A percentile compares a stretch with the other conserved stretches of the same genome.
phyloP scores from a whole-genome alignment of 768 basidiomycete genomes.

The Boletus reticulatus region DNA sequence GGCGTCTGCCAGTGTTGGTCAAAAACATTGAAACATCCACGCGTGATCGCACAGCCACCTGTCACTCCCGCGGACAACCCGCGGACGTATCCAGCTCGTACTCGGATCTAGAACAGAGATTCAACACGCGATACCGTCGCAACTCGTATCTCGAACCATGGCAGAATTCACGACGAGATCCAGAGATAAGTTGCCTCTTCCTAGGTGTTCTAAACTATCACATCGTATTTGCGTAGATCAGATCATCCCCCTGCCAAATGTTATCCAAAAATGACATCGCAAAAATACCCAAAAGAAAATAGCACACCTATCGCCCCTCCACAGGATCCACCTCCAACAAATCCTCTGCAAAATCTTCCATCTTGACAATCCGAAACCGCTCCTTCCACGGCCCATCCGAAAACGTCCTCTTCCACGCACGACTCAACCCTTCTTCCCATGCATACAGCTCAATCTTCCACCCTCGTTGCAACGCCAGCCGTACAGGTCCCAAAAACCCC shows the following conservation, averaged over 20 bases:
- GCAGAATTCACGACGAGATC: too few relatives aligned
- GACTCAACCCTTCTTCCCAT: constrained; percentile 83
- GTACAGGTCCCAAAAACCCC: constrained; percentile 86
- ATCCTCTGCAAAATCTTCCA: constrained; percentile 66
- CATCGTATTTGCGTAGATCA: too few relatives aligned
- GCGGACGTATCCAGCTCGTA: too few relatives aligned
- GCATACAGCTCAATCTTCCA: constrained; percentile 96
- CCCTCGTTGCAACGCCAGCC: constrained; percentile 81
- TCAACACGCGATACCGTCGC: too few relatives aligned
- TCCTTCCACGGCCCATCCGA: constrained; percentile 45
- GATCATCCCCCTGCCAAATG: neutral
- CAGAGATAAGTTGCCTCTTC: too few relatives aligned
- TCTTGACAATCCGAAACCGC: constrained; percentile 54
- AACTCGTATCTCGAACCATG: too few relatives aligned
- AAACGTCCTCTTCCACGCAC: constrained; percentile 74
- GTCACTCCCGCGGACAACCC: too few relatives aligned
- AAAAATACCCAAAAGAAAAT: neutral
- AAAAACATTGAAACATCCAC: too few relatives aligned
- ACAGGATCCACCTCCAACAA: constrained; percentile 45
- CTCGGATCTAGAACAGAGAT: too few relatives aligned
- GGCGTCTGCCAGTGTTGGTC: too few relatives aligned
- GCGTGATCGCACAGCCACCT: too few relatives aligned
- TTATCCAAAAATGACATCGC: neutral
- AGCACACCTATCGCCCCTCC: constrained; percentile 16
- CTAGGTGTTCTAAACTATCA: too few relatives aligned